A percentile compares a stretch with the other conserved stretches of the same genome.
phyloP scores from a whole-genome alignment of 129 eudicot species.

The Calendula officinalis region DNA sequence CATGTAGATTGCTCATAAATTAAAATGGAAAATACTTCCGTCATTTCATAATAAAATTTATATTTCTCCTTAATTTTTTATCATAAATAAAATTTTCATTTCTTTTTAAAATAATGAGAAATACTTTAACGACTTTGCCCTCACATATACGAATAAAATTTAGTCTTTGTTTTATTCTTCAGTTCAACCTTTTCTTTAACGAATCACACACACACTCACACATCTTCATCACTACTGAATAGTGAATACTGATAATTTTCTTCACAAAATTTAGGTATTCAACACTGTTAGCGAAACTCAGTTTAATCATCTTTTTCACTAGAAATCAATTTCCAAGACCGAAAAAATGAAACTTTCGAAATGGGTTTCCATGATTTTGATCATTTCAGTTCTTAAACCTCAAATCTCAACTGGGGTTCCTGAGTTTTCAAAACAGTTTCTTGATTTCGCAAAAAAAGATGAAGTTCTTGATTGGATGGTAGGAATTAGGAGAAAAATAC shows the following conservation, averaged over 20 bases:
- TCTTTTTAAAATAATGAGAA: too few species aligned
- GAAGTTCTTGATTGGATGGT: conserved; percentile 67
- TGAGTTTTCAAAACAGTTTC: conserved; percentile 43
- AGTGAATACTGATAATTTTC: too few species aligned
- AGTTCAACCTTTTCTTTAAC: too few species aligned
- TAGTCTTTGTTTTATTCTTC: not conserved
- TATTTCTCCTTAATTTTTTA: too few species aligned
- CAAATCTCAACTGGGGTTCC: conserved; percentile 24
- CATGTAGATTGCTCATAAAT: too few species aligned
- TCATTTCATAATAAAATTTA: too few species aligned
- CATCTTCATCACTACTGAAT: not conserved
- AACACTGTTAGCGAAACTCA: not conserved
- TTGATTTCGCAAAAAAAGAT: conserved; percentile 43
- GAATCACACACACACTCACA: not conserved
- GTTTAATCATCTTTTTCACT: not conserved
- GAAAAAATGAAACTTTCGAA: conserved; percentile 22
- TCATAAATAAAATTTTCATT: too few species aligned
- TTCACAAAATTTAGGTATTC: not conserved
- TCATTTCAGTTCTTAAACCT: conserved; percentile 23
- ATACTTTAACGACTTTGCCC: too few species aligned
- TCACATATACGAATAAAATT: too few species aligned
- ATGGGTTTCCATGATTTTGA: conserved; percentile 10
- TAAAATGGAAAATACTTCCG: too few species aligned
- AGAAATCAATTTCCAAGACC: not conserved
- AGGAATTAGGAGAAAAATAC: conserved; percentile 58